Base-by-base conservation (phyloP, 768 basidiomycete species). In the Dictyophora rubrovolvata region DNA sequence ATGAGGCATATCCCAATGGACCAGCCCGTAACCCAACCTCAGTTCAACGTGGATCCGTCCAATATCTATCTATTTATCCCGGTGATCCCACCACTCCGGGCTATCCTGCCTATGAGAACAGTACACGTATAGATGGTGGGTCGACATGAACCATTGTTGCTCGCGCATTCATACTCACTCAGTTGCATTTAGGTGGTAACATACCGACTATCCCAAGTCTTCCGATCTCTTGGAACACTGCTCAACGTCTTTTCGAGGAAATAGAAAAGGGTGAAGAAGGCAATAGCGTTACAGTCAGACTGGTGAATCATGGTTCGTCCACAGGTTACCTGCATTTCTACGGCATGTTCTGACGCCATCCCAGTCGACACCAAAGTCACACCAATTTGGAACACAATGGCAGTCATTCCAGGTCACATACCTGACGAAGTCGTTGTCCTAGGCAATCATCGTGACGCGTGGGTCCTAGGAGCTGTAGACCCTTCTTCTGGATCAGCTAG, bases 351-450 rank as follows among this genome's bases (percentile, higher is more conserved):
- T 28, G 7, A 28, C 28, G 28, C 4, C 7, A 28, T 28, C 28
- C 7, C 54, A 84, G 88, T 95, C 46, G 79, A 91, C 59, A 83
- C 79, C 28, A 82, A 84, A 66, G 81, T 93, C 12, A 93, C 79
- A 5, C 90, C 92, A 16, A 91, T 95, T 52, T 95, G 91, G 91
- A 96, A 95, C 71, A 77, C 83, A 14, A 87, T 88, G 80, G 86
- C 79, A 11, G 77, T 85, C 28, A 87, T 94, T 60, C 92, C 90
- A 7, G 93, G 91, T 1, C 81, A 85, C 60, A 80, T 93, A 65
- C 78, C 79, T 59, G 85, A 93, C 65, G 94, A 96, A 69, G 82
- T 93, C 2, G 84, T 97, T 21, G 69, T 96, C 7, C 70, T 97
- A 54, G 94, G 93, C 3, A 87, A 87, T 63, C 93, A 96, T 68